A percentile compares a stretch with the other conserved stretches of the same genome.
These are phyloP conservation scores for Scytalidium sp. DNA, from an alignment of 2,329 filamentous ascomycete genomes.

Conservation along the genomic window DNA sequence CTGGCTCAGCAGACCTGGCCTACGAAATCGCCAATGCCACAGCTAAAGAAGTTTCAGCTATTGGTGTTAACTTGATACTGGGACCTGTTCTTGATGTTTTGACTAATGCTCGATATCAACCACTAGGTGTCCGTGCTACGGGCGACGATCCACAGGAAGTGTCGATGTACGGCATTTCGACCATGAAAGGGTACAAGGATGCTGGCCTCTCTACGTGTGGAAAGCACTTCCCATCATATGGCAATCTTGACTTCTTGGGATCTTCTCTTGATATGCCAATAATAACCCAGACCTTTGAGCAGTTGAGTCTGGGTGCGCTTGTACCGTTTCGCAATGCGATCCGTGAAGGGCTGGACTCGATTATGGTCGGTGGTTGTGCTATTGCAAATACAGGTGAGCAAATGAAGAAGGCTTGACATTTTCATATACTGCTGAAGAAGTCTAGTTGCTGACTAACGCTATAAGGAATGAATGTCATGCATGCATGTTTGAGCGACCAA, in stretches of 20 bases:
- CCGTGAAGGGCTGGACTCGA: constrained; percentile 79
- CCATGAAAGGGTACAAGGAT: constrained; percentile 89
- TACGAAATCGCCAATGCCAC: constrained; percentile 92
- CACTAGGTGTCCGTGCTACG: constrained; percentile 82
- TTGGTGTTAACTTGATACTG: constrained; percentile 93
- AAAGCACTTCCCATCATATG: constrained; percentile 96
- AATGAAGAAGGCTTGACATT: not conserved
- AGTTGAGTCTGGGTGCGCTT: constrained; percentile 85
- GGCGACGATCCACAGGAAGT: constrained; percentile 95
- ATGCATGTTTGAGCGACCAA: constrained; percentile 94
- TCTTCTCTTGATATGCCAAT: constrained; percentile 91
- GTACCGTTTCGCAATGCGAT: constrained; percentile 92
- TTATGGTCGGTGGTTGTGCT: constrained; percentile 93
- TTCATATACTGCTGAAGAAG: not conserved
- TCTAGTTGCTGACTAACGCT: not conserved
- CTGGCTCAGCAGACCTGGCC: constrained; percentile 78
- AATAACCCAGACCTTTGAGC: constrained; percentile 91
- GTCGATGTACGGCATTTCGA: constrained; percentile 85
- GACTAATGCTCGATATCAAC: constrained; percentile 89
- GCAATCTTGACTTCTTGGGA: constrained; percentile 89
- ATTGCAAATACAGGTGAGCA: constrained; percentile 64
- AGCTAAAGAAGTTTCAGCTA: constrained; percentile 85
- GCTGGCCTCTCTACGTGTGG: constrained; percentile 86
- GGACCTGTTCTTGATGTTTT: constrained; percentile 92
- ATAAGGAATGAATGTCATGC: constrained; percentile 89